Percentiles rank a stretch among this genome's conserved stretches.
These are phyloP conservation scores for Tulasnella sp. DNA, from an alignment of 768 basidiomycete species.

Conservation along the genomic window DNA sequence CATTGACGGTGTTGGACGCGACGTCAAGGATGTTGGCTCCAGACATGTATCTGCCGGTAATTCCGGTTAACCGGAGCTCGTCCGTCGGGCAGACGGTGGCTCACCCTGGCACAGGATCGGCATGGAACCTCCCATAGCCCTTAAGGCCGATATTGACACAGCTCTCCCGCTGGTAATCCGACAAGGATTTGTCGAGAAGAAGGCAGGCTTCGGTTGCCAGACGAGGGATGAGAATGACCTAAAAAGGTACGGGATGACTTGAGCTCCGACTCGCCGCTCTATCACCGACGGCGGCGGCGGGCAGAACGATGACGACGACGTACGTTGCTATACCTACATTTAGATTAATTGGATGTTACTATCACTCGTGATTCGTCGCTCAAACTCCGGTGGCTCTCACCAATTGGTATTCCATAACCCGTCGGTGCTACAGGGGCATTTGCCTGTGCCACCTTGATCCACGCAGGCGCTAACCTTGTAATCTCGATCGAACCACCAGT, in stretches of 20 bases:
- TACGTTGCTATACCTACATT: conserved; percentile 32
- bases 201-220: conserved; percentile 24
- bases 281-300: conserved; percentile 45
- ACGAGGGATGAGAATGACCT: conserved; percentile 29
- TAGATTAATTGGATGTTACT: not conserved
- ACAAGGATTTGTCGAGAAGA: conserved; percentile 19
- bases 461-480: conserved; percentile 20
- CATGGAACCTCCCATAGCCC: conserved; percentile 4
- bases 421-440: conserved; percentile 28
- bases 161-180: conserved; percentile 18
- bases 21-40: conserved; percentile 30
- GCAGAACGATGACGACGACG: conserved; percentile 43
- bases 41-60: conserved; percentile 38
- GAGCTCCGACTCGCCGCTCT: not conserved
- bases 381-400: conserved; percentile 41
- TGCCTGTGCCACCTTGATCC: conserved; percentile 21
- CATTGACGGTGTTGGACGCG: conserved; percentile 17
- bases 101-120: conserved; percentile 33
- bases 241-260: not conserved
- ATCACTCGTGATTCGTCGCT: too few species aligned
- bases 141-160: conserved; percentile 16
- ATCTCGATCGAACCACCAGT: conserved; percentile 30
- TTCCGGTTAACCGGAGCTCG: not conserved
- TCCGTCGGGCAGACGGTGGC: not conserved
- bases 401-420: conserved; percentile 53